Percentiles rank a stretch among this genome's conserved stretches.
Evolutionary conservation across 2,329 filamentous ascomycete species (phyloP).

Genomic region (Penicillium polonicum): DNA sequence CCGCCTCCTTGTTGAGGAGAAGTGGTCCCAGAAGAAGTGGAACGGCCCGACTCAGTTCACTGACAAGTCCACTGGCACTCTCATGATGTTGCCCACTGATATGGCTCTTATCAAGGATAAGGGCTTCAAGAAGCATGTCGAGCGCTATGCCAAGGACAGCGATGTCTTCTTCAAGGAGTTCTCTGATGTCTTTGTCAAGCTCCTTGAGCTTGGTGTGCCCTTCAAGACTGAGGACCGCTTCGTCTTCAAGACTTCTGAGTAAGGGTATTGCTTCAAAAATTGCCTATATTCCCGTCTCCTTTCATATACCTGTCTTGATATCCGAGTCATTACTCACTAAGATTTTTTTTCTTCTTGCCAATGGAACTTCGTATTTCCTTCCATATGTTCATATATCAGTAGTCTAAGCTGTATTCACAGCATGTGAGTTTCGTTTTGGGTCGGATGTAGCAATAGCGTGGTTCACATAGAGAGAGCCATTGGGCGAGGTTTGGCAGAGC

Average conservation of each 20-base stretch:
- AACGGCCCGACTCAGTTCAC: constrained; percentile 87
- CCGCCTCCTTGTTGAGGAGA: constrained; percentile 82
- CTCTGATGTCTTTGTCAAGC: constrained; percentile 69
- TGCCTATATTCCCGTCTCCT: background rate
- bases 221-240: constrained; percentile 65
- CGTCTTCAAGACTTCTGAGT: constrained; percentile 61
- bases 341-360: background rate
- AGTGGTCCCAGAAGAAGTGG: constrained; percentile 92
- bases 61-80: constrained; percentile 78
- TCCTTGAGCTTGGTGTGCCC: constrained; percentile 93
- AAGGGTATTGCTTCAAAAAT: constrained; percentile 16
- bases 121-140: constrained; percentile 73
- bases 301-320: constrained; percentile 21
- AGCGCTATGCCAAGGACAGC: constrained; percentile 89
- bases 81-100: constrained; percentile 98
- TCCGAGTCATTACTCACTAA: constrained; percentile 17
- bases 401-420: background rate
- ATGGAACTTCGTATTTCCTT: background rate
- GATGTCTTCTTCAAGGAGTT: constrained; percentile 95
- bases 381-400: background rate
- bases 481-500: background rate
- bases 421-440: background rate
- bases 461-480: background rate
- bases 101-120: constrained; percentile 86
- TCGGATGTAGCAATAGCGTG: background rate